phyloP scores from a whole-genome alignment of 257 asterid genomes.

The Capsicum rhomboideum region DNA sequence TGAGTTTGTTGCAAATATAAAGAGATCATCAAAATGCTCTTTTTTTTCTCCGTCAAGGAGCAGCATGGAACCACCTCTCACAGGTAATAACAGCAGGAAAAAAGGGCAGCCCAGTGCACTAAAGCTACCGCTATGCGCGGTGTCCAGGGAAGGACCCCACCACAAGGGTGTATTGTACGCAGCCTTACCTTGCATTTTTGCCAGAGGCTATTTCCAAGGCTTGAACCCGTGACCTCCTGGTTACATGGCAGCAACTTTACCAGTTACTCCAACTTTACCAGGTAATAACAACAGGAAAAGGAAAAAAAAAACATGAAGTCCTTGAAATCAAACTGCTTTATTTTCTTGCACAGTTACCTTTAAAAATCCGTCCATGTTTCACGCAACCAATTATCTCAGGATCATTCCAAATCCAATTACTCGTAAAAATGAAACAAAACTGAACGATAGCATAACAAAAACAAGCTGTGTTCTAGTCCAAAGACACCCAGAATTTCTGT shows the following conservation, averaged over 20 bases:
- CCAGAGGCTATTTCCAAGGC: too few species aligned
- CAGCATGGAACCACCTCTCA: slow-evolving; percentile 1
- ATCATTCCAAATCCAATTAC: background rate
- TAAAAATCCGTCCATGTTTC: background rate
- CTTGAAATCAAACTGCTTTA: background rate
- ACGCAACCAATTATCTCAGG: background rate
- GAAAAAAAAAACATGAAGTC: background rate
- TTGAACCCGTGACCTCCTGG: too few species aligned
- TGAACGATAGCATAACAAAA: background rate
- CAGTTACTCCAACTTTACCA: background rate
- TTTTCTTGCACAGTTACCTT: background rate
- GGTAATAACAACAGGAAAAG: background rate
- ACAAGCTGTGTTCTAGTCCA: background rate
- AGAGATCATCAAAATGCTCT: background rate
- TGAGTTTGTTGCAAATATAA: background rate
- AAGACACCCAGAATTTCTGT: background rate
- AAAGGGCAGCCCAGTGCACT: too few species aligned
- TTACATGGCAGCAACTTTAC: too few species aligned
- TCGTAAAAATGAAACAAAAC: background rate
- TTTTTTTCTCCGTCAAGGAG: background rate
- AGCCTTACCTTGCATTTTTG: too few species aligned
- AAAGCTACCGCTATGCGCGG: too few species aligned
- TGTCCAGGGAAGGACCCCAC: too few species aligned
- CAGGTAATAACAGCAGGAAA: background rate
- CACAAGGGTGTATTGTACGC: too few species aligned